A percentile compares a stretch with the other conserved stretches of the same genome.
Evolutionary conservation across 176 grass and related monocot genomes (phyloP).

Genomic region (Aegilops sharonensis): DNA sequence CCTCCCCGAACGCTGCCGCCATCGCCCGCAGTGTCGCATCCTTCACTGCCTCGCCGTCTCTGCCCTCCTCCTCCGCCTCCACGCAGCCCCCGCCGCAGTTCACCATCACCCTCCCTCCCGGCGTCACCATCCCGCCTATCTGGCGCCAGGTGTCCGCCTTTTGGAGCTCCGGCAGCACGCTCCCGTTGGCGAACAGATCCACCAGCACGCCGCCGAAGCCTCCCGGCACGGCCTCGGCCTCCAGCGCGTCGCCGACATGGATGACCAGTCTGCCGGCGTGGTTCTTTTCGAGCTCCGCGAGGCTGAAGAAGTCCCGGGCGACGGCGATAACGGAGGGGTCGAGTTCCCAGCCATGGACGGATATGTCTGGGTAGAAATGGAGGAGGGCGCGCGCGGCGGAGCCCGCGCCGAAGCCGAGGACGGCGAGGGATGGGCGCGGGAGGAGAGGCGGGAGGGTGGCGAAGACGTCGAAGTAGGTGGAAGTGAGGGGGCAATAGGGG

Average conservation of each 20-base stretch:
- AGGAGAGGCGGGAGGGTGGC: slow-evolving; percentile 65
- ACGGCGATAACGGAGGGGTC: slow-evolving; percentile 68
- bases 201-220: slow-evolving; percentile 70
- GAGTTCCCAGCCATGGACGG: slow-evolving; percentile 70
- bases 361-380: slow-evolving; percentile 55
- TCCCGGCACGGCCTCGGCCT: slow-evolving; percentile 27
- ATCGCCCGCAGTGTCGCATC: slow-evolving; percentile 55
- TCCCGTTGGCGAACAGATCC: slow-evolving; percentile 73
- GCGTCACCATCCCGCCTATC: slow-evolving; percentile 37
- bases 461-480: slow-evolving; percentile 75
- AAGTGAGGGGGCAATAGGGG: slow-evolving; percentile 40
- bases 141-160: slow-evolving; percentile 48
- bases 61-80: slow-evolving; percentile 64
- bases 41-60: slow-evolving; percentile 64
- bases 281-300: slow-evolving; percentile 51
- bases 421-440: slow-evolving; percentile 51
- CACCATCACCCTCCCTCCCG: slow-evolving; percentile 61
- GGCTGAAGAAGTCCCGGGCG: slow-evolving; percentile 71
- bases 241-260: slow-evolving; percentile 59
- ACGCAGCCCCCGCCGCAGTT: slow-evolving; percentile 79
- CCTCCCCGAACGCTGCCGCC: slow-evolving; percentile 45
- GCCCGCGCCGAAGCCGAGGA: slow-evolving; percentile 81
- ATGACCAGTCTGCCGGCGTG: slow-evolving; percentile 49
- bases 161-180: slow-evolving; percentile 74
- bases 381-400: slow-evolving; percentile 62